Evolutionary conservation across 306 rosid genomes (phyloP), one percentile per base, ranked within the genome.

Genomic region (Rosa persica): DNA sequence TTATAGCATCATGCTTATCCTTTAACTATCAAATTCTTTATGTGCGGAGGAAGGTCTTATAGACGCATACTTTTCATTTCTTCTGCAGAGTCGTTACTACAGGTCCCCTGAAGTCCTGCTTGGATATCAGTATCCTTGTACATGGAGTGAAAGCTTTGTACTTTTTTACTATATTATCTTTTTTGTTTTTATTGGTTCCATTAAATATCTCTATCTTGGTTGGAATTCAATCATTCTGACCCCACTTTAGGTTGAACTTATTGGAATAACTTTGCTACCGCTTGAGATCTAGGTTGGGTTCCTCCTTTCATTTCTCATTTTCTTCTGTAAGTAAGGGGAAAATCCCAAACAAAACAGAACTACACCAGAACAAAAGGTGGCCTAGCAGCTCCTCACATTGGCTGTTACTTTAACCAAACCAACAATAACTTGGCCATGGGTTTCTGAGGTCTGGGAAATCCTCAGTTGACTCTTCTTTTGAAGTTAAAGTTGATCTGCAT

Each of bases 71-170:
- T 67, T 66, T 68, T 69, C 71, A 74, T 75, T 81, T 76, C 65
- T 75, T 67, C 19, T 87, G 93, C 96, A 96, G 99, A 93, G 98
- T 82, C 99, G 99, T 47, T 96, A 96, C 83, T 96, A 96, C 76
- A 89, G 99, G 67, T 93, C 99, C 76, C 99, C 99, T 39, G 99
- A 96, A 88, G 99, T 96, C 82, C 96, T 96, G 79, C 99, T 96
- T 77, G 99, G 99, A 64, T 91, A 96, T 86, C 97, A 93, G 99
- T 96, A 96, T 96, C 99, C 98, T 91, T 82, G 51, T 13, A 65
- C 75, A 66, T 81, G 85, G 81, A 75, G 30, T 78, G 54, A 69
- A 51, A 78, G 40, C 55, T 70, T 67, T 42, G 39, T 8, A 64
- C 43, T 60, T 72, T 25, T 38, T 23, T 69, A 22, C 8, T 42